Evolutionary conservation across 1,139 yeast species (phyloP).

Genomic region (Yamadazyma aaseri): DNA sequence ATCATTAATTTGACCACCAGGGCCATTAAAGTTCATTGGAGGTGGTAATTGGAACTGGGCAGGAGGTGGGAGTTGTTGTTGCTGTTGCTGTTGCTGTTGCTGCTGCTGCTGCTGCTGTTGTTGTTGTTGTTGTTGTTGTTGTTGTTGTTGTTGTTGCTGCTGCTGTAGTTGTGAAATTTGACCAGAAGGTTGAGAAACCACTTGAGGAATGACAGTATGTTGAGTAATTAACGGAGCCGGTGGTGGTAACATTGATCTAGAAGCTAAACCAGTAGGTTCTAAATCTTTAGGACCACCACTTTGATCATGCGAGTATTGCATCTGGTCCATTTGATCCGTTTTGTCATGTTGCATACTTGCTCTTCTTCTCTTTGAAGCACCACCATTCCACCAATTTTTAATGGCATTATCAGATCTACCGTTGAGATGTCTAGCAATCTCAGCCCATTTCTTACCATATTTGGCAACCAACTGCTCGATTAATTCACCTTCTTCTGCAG

Average conservation of each 20-base stretch:
- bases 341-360: conserved; percentile 28
- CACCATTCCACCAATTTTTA: conserved; percentile 97
- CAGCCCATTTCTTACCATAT: conserved; percentile 93
- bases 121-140: too few species aligned
- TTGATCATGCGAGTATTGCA: background rate
- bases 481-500: conserved; percentile 78
- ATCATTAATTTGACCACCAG: conserved; percentile 1
- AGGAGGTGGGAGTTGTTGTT: background rate
- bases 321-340: background rate
- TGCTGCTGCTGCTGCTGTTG: too few species aligned
- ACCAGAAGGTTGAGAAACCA: background rate
- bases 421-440: conserved; percentile 81
- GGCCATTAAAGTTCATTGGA: conserved; percentile 1
- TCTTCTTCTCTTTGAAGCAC: conserved; percentile 74
- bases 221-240: conserved; percentile 5
- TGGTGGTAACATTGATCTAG: conserved; percentile 4
- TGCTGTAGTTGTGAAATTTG: too few species aligned
- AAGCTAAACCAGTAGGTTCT: conserved; percentile 2
- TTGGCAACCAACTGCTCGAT: conserved; percentile 77
- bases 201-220: background rate
- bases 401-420: conserved; percentile 90
- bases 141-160: too few species aligned
- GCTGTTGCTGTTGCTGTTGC: too few species aligned
- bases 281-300: conserved; percentile 5
- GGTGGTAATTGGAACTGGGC: conserved; percentile 1